A percentile compares a stretch with the other conserved stretches of the same genome.
Conservation (phyloP, 1,284 basidiomycete species). For the Inonotus hispidus region DNA sequence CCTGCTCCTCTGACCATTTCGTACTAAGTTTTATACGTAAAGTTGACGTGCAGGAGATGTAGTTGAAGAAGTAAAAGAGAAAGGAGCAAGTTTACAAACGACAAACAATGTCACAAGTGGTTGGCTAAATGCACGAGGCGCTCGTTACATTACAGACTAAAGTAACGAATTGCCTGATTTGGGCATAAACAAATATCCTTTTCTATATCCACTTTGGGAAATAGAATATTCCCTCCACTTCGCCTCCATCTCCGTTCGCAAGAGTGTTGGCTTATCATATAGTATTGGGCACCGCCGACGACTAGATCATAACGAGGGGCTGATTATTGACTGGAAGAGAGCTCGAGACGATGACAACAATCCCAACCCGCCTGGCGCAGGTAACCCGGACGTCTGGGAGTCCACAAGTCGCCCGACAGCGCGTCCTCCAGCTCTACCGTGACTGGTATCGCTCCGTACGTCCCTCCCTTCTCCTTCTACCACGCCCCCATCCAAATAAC, state of each 20-base stretch:
- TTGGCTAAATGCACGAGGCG: neutral
- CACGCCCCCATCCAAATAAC: neutral
- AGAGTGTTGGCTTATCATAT: too few species aligned
- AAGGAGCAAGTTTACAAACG: neutral
- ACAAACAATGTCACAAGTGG: neutral
- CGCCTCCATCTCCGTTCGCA: neutral
- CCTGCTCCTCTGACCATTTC: constrained; percentile 58
- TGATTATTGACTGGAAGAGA: neutral
- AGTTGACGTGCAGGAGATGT: too few species aligned
- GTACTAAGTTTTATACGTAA: neutral
- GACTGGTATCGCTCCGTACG: constrained; percentile 89
- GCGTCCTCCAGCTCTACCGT: constrained; percentile 80
- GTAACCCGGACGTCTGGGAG: constrained; percentile 54
- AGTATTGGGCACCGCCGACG: too few species aligned
- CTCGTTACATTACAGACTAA: too few species aligned
- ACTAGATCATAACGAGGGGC: neutral
- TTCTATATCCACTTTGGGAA: too few species aligned
- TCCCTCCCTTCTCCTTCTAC: constrained; percentile 18
- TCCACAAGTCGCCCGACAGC: constrained; percentile 63
- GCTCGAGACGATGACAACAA: constrained; percentile 69
- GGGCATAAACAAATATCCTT: too few species aligned
- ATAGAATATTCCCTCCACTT: neutral
- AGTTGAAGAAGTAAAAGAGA: neutral
- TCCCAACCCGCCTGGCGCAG: constrained; percentile 85
- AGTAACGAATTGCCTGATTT: too few species aligned